phyloP scores from a whole-genome alignment of 2,329 filamentous ascomycete species.

The Colletotrichum gloeosporioides region DNA sequence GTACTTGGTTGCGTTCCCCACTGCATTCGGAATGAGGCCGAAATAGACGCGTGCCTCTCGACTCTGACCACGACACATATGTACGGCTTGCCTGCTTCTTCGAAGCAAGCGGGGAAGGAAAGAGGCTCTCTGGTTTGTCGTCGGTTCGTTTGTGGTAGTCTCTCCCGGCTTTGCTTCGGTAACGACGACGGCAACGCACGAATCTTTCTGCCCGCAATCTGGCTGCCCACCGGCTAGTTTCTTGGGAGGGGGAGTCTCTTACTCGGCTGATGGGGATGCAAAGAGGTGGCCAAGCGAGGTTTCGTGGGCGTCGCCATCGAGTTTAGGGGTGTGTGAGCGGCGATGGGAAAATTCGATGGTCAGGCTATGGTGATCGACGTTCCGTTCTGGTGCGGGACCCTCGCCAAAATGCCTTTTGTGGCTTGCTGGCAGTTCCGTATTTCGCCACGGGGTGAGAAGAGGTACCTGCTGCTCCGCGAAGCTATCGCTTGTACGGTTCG shows the following conservation, averaged over 20 bases:
- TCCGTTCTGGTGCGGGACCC: background rate
- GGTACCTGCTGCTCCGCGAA: background rate
- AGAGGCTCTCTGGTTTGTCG: background rate
- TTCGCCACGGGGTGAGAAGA: background rate
- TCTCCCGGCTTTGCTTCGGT: background rate
- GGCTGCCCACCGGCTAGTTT: background rate
- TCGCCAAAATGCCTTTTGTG: background rate
- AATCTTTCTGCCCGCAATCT: background rate
- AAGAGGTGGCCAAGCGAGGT: background rate
- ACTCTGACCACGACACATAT: background rate
- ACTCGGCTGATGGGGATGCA: background rate
- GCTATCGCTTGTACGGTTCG: background rate
- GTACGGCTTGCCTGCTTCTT: background rate
- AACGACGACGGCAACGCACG: background rate
- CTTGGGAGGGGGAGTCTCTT: background rate
- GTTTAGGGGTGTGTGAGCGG: background rate
- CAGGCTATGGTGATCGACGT: background rate
- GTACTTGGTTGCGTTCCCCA: conserved; percentile 14
- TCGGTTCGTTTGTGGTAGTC: background rate
- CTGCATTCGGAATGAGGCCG: conserved; percentile 17
- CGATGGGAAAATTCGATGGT: background rate
- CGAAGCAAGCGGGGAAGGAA: background rate
- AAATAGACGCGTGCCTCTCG: background rate
- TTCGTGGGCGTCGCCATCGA: background rate
- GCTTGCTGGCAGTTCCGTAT: background rate